Evolutionary conservation across 768 basidiomycete species (phyloP).

Genomic region (Chalciporus chontae): DNA sequence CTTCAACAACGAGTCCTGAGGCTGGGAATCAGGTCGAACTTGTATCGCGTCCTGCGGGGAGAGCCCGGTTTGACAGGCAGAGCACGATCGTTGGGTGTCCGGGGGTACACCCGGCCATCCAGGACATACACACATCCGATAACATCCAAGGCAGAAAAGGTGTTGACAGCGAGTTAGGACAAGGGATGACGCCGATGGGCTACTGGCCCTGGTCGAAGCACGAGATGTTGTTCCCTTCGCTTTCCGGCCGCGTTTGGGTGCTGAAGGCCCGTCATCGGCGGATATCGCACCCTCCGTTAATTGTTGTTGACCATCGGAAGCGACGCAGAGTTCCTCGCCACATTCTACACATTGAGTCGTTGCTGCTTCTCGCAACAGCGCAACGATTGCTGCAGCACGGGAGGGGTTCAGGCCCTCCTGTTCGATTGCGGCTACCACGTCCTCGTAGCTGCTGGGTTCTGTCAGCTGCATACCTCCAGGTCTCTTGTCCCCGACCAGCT

Average conservation of each 20-base stretch:
- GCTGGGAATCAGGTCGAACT: constrained; percentile 57
- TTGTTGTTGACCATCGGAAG: constrained; percentile 40
- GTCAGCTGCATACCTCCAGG: constrained; percentile 41
- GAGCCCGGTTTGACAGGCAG: constrained; percentile 72
- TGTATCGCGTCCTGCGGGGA: constrained; percentile 76
- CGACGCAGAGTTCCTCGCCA: constrained; percentile 63
- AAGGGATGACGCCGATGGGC: constrained; percentile 59
- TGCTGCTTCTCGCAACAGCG: constrained; percentile 80
- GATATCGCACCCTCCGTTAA: constrained; percentile 39
- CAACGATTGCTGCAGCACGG: constrained; percentile 80
- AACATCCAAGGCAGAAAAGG: constrained; percentile 86
- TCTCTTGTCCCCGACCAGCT: constrained; percentile 76
- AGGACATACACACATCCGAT: constrained; percentile 71
- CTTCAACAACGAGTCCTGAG: constrained; percentile 44
- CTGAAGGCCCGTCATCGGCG: constrained; percentile 49
- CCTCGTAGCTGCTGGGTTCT: constrained; percentile 64
- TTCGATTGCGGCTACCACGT: constrained; percentile 70
- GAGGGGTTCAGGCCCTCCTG: constrained; percentile 72
- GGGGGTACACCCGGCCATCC: constrained; percentile 72
- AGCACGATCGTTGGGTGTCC: constrained; percentile 62
- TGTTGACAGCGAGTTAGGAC: constrained; percentile 93
- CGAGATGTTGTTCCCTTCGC: constrained; percentile 57
- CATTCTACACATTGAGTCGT: constrained; percentile 91
- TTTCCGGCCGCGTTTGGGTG: constrained; percentile 51
- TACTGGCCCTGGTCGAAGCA: constrained; percentile 69